Evolutionary conservation across 352 stramenopile species (phyloP).

Genomic region (Elongisporangium anandrum): DNA sequence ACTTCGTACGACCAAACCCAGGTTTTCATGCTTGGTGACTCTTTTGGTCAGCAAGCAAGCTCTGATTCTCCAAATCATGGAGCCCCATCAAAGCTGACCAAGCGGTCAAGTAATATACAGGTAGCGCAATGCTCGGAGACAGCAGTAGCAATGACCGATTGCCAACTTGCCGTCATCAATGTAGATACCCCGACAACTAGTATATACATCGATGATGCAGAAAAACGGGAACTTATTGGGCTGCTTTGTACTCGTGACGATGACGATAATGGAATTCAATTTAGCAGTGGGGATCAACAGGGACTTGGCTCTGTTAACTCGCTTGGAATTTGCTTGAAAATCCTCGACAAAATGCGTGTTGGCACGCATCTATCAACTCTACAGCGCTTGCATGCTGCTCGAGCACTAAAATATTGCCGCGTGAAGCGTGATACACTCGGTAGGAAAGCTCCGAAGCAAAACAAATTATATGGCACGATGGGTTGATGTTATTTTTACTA

Average conservation of each 20-base stretch:
- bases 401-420: conserved; percentile 17
- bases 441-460: neutral
- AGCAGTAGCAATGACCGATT: conserved; percentile 36
- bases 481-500: neutral
- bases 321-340: conserved; percentile 16
- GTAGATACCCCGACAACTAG: neutral
- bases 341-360: conserved; percentile 27
- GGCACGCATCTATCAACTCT: conserved; percentile 10
- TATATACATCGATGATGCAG: conserved; percentile 6
- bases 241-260: conserved; percentile 20
- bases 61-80: neutral
- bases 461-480: neutral
- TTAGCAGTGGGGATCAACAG: neutral
- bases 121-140: conserved; percentile 10
- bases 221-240: conserved; percentile 14
- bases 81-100: neutral
- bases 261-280: neutral
- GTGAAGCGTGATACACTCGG: conserved; percentile 15
- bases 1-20: neutral
- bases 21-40: neutral
- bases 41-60: neutral
- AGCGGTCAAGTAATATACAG: neutral
- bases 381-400: conserved; percentile 16
- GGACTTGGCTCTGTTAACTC: conserved; percentile 7
- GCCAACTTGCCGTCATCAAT: conserved; percentile 25